Conservation (phyloP, 805 yeast genomes). For the Ogataea salicorniae region DNA sequence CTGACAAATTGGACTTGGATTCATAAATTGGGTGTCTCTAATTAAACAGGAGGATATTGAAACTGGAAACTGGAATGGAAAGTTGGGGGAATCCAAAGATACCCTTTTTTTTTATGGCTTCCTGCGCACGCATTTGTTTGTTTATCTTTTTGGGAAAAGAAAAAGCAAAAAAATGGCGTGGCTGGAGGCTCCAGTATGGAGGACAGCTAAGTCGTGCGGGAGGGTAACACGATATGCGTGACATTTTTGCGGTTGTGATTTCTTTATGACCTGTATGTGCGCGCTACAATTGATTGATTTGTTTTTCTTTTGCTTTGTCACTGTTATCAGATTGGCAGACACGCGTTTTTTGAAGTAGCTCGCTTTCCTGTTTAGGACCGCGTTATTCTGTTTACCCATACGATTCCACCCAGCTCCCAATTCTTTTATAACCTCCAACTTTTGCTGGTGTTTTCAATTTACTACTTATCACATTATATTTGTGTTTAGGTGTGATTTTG, state of each 20-base stretch:
- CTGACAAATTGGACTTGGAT: too few relatives aligned
- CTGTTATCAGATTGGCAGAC: not conserved
- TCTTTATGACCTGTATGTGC: not conserved
- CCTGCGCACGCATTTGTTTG: not conserved
- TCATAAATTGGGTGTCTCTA: too few relatives aligned
- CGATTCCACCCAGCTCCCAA: not conserved
- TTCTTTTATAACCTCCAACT: too few relatives aligned
- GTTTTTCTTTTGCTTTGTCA: not conserved
- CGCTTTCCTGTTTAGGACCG: not conserved
- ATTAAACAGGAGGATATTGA: too few relatives aligned
- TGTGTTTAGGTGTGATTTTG: not conserved
- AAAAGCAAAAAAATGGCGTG: too few relatives aligned
- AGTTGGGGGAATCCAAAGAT: constrained; percentile 5
- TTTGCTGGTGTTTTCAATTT: too few relatives aligned
- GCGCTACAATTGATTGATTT: not conserved
- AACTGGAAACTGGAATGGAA: not conserved
- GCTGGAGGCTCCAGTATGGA: too few relatives aligned
- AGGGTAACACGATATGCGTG: too few relatives aligned
- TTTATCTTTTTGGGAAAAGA: not conserved
- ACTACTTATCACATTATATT: not conserved
- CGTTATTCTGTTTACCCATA: not conserved
- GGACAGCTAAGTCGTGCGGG: too few relatives aligned
- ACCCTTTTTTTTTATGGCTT: constrained; percentile 6
- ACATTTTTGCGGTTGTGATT: not conserved
- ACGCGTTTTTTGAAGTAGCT: not conserved